Conservation (phyloP, 495 filamentous ascomycete genomes). For the Rhypophila decipiens region DNA sequence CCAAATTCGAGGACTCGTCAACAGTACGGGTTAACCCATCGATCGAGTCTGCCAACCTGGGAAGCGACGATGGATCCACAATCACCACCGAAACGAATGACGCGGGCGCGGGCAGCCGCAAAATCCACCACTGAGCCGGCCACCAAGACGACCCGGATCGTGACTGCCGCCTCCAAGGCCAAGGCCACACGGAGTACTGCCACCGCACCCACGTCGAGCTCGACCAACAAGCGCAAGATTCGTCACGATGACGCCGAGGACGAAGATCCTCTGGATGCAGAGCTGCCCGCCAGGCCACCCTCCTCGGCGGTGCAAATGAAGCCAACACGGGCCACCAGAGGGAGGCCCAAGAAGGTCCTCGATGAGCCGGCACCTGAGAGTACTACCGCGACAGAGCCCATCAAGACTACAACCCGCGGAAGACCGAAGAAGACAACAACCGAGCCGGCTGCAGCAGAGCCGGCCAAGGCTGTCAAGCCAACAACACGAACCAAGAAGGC, state of each 20-base stretch:
- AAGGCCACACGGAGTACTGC: constrained; percentile 26
- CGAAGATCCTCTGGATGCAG: constrained; percentile 17
- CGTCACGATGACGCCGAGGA: constrained; percentile 37
- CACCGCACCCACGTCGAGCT: constrained; percentile 13
- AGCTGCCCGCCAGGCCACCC: constrained; percentile 21
- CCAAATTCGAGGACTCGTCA: too few species aligned
- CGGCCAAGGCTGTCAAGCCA: constrained; percentile 21
- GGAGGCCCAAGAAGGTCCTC: constrained; percentile 36
- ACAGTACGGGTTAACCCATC: too few species aligned
- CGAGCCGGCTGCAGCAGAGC: constrained; percentile 20
- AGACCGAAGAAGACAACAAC: constrained; percentile 35
- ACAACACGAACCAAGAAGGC: constrained; percentile 30
- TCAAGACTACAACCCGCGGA: constrained; percentile 32
- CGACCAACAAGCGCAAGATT: constrained; percentile 40
- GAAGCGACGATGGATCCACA: constrained; percentile 35
- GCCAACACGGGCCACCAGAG: constrained; percentile 36
- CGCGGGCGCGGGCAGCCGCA: constrained; percentile 51
- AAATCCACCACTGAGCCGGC: constrained; percentile 34
- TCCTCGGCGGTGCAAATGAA: constrained; percentile 16
- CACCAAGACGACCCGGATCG: constrained; percentile 25
- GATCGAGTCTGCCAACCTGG: background rate
- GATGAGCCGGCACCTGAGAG: constrained; percentile 13
- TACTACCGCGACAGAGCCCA: constrained; percentile 13
- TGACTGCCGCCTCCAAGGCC: constrained; percentile 33
- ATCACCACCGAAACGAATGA: constrained; percentile 53